phyloP scores from a whole-genome alignment of 352 stramenopile species.

The Phytopythium oedochilum region DNA sequence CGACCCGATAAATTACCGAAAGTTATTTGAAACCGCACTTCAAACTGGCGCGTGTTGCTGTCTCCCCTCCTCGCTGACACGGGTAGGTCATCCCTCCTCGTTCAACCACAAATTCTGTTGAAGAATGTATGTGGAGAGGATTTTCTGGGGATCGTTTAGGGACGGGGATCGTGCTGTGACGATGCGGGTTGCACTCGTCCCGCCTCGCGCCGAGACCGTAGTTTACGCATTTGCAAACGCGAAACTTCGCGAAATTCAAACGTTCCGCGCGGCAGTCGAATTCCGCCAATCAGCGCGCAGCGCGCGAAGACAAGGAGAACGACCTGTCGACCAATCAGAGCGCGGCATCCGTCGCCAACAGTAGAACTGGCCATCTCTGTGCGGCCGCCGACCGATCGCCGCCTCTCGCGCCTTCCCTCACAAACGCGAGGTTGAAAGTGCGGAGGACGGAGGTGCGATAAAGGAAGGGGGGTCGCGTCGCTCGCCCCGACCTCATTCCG shows the following conservation, averaged over 20 bases:
- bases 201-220: not conserved
- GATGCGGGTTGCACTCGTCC: not conserved
- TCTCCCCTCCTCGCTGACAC: not conserved
- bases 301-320: conserved; percentile 27
- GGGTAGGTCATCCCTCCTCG: conserved; percentile 3
- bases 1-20: conserved; percentile 16
- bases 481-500: conserved; percentile 15
- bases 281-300: conserved; percentile 35
- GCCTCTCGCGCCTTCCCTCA: not conserved
- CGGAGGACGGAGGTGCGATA: conserved; percentile 21
- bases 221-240: conserved; percentile 8
- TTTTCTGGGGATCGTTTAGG: conserved; percentile 1
- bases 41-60: conserved; percentile 8
- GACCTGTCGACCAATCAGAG: conserved; percentile 18
- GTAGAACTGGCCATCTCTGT: not conserved
- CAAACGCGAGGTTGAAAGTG: not conserved
- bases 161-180: conserved; percentile 18
- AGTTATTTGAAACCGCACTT: conserved; percentile 13
- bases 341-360: not conserved
- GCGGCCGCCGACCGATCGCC: not conserved
- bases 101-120: not conserved
- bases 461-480: conserved; percentile 38
- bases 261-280: not conserved
- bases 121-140: not conserved
- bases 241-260: conserved; percentile 11